A percentile compares a stretch with the other conserved stretches of the same genome.
phyloP scores from a whole-genome alignment of 768 basidiomycete genomes.

The Hydnomerulius pinastri region DNA sequence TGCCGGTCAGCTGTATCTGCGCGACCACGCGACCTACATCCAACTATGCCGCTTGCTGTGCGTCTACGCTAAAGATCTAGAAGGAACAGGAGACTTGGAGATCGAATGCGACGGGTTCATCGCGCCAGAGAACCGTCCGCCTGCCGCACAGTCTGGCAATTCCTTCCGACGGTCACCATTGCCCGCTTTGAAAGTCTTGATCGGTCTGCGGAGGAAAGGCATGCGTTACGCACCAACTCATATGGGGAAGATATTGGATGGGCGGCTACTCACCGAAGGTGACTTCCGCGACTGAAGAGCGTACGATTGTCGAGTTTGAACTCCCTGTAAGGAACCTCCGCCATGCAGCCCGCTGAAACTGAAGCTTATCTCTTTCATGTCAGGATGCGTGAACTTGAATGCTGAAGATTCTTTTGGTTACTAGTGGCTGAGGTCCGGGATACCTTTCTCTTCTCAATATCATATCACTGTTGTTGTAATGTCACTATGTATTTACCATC shows the following conservation, averaged over 20 bases:
- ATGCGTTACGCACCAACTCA: slow-evolving; percentile 40
- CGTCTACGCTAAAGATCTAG: slow-evolving; percentile 20
- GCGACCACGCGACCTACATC: slow-evolving; percentile 28
- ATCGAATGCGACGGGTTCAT: slow-evolving; percentile 24
- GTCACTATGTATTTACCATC: no score
- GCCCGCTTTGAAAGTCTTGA: slow-evolving; percentile 19
- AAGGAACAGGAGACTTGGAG: slow-evolving; percentile 4
- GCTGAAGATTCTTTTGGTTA: no score
- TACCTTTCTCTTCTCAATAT: no score
- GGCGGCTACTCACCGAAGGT: slow-evolving; percentile 20
- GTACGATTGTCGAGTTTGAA: no score
- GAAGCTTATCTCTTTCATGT: no score
- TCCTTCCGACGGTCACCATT: slow-evolving; percentile 41
- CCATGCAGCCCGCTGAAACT: no score
- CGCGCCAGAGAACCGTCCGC: slow-evolving; percentile 12
- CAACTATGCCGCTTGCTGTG: slow-evolving; percentile 29
- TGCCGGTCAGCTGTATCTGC: slow-evolving; percentile 35
- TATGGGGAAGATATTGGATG: slow-evolving; percentile 41
- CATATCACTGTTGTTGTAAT: no score
- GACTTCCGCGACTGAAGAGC: slow-evolving; percentile 26
- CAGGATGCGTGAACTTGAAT: no score
- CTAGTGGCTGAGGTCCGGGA: no score
- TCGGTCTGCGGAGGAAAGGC: slow-evolving; percentile 41
- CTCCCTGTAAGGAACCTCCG: no score
- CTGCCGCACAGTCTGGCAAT: not conserved